Percentiles rank a stretch among this genome's conserved stretches.
These are phyloP conservation scores for Pleomassaria siparia DNA, from an alignment of 2,329 filamentous ascomycete species.

Conservation along the genomic window DNA sequence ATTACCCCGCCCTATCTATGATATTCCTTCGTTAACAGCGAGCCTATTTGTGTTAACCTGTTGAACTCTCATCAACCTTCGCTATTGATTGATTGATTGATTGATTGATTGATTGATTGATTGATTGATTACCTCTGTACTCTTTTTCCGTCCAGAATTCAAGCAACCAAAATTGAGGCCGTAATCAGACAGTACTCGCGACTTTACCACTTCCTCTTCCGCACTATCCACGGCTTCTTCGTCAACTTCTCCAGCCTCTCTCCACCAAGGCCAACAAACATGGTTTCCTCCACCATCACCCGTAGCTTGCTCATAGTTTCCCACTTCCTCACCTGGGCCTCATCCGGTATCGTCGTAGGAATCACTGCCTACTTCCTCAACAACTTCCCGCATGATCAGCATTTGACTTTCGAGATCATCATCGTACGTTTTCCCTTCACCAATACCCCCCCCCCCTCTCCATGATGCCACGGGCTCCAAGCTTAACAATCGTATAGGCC, in stretches of 20 bases:
- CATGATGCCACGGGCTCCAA: too few species aligned
- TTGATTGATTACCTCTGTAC: neutral
- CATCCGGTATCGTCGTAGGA: constrained; percentile 46
- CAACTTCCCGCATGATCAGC: constrained; percentile 31
- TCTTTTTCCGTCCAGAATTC: neutral
- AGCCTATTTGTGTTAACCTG: too few species aligned
- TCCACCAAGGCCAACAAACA: neutral
- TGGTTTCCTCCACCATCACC: constrained; percentile 2
- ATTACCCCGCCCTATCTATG: too few species aligned
- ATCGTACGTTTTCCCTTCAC: constrained; percentile 39
- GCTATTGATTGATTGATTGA: too few species aligned
- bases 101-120: too few species aligned
- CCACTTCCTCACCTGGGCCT: constrained; percentile 41
- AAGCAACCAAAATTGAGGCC: neutral
- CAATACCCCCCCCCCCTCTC: neutral
- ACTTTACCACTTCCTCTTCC: neutral
- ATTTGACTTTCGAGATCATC: constrained; percentile 44
- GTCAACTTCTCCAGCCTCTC: neutral
- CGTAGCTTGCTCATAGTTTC: constrained; percentile 9
- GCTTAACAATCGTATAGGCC: constrained; percentile 33
- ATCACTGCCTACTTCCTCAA: constrained; percentile 45
- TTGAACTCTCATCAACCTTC: too few species aligned
- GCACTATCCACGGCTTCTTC: neutral
- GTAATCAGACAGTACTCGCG: neutral
- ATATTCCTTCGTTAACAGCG: too few species aligned